Base-by-base conservation (phyloP, 768 basidiomycete genomes). In the Termitomyces sp. region DNA sequence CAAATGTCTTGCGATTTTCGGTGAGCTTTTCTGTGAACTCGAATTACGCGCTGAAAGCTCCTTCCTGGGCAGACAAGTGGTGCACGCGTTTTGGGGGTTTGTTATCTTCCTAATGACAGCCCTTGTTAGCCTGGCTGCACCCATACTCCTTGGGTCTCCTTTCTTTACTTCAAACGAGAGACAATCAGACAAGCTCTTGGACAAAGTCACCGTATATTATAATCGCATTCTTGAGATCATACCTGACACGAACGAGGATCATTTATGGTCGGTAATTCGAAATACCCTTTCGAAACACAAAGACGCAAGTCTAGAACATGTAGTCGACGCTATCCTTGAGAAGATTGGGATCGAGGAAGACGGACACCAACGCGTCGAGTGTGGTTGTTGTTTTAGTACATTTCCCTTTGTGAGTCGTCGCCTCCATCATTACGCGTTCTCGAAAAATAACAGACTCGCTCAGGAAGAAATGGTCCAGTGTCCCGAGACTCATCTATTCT, bases 381-480 rank as follows among this genome's bases (percentile, higher is more conserved):
- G 94, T 65, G 89, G 87, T 16, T 95, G 93, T 65, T 97, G 94
- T 71, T 97, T 94, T 66, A 73, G 80, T 4, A 75, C 73, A 9
- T 89, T 85, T 60, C 70, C 86, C 8, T 88, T 90, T 70, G 90
- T 92, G 68, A 62, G 90, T 73, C 45, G 35, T 30, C 20, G 18
- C 33, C 20, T 40, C 7, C n/a, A n/a, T n/a, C 40, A 24, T 33
- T 32, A 38, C 35, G 35, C 28, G 56, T 45, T 35, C 9, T 42
- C 43, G 1, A 20, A 22, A 26, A 61, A n/a, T 49, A 47, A 58
- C 40, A 35, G 18, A 30, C n/a, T 30, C 5, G 14, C 20, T 38
- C 22, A 96, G 92, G 81, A 83, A 36, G 83, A 89, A 62, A 90
- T 94, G 87, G 78, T 91, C 2, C 93, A 95, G 72, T 96, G 94